Conservation (phyloP, 768 basidiomycete genomes). For the Podaxis carcinomalis region DNA sequence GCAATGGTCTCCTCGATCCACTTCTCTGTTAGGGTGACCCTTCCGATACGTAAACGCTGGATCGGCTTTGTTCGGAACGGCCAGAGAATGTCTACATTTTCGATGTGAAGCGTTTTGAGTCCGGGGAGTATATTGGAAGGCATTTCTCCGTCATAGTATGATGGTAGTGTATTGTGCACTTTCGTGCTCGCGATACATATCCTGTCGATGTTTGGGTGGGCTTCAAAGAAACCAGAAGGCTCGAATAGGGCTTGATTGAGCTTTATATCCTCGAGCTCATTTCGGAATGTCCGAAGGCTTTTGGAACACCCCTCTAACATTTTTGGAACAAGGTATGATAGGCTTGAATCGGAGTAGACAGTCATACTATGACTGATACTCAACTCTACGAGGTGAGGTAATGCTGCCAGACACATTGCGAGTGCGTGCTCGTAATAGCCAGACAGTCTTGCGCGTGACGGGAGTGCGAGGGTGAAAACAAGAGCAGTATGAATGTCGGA, state of each 20-base stretch:
- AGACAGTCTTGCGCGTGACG: background rate
- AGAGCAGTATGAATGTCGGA: background rate
- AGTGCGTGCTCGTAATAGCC: background rate
- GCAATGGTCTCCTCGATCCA: background rate
- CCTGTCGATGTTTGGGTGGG: background rate
- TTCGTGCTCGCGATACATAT: background rate
- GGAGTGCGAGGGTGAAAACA: background rate
- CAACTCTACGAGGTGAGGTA: background rate
- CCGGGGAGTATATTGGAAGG: background rate
- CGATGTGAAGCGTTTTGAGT: background rate
- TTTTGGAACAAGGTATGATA: background rate
- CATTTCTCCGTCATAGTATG: background rate
- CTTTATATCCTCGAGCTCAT: background rate
- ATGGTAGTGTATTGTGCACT: background rate
- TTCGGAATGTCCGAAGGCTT: background rate
- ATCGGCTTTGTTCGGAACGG: slow-evolving; percentile 1
- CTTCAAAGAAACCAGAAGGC: background rate
- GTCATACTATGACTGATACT: slow-evolving; percentile 1
- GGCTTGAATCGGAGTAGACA: background rate
- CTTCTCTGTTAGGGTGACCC: background rate
- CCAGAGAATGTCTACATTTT: background rate
- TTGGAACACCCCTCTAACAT: background rate
- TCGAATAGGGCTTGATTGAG: background rate
- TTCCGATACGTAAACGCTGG: background rate
- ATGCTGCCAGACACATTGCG: background rate